Percentiles rank a stretch among this genome's conserved stretches.
Evolutionary conservation across 768 basidiomycete genomes (phyloP).

Genomic region (Kwoniella sp.): DNA sequence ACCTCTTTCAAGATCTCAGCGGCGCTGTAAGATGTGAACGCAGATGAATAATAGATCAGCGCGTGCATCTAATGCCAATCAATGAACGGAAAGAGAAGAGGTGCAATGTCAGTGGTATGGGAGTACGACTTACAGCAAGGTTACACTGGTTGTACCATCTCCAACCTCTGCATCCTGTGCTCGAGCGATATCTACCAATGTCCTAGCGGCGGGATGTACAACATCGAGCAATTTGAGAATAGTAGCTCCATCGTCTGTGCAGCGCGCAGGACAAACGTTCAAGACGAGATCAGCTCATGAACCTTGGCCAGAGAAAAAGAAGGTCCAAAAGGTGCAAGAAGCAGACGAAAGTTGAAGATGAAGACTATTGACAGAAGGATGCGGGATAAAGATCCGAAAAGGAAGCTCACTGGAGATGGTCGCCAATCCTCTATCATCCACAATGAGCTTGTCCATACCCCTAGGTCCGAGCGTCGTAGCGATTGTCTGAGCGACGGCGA

Average conservation of each 20-base stretch:
- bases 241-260: constrained; percentile 85
- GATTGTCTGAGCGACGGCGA: constrained; percentile 87
- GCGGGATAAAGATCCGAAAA: no score
- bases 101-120: no score
- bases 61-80: neutral
- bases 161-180: constrained; percentile 99
- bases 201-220: constrained; percentile 94
- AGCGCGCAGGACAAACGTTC: neutral
- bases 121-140: constrained; percentile 62
- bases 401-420: constrained; percentile 76
- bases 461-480: constrained; percentile 94
- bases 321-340: no score
- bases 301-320: no score
- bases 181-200: constrained; percentile 96
- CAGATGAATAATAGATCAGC: no score
- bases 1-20: constrained; percentile 94
- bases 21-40: no score
- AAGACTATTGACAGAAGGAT: no score
- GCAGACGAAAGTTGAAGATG: no score
- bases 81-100: neutral
- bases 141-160: constrained; percentile 97
- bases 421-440: constrained; percentile 87
- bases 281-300: neutral
- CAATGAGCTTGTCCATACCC: constrained; percentile 98
- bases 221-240: constrained; percentile 97